Evolutionary conservation across 371 early-diverging fungal species (phyloP).

Genomic region (Syncephalastrum sp.): DNA sequence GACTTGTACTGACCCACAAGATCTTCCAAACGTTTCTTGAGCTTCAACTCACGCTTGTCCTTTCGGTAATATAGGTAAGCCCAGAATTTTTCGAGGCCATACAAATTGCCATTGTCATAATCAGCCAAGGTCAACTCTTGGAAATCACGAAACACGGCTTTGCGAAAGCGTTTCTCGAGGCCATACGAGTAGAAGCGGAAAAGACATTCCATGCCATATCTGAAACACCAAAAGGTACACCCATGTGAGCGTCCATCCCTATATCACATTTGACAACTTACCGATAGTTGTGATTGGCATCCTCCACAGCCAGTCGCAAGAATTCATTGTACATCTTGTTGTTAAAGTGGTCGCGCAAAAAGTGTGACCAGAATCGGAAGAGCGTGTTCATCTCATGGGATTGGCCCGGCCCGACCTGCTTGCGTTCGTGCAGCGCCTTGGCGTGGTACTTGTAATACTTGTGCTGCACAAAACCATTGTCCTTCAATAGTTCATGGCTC

Average conservation of each 20-base stretch:
- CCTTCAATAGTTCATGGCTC: slow-evolving; percentile 87
- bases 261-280: slow-evolving; percentile 8
- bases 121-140: slow-evolving; percentile 80
- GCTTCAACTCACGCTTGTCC: slow-evolving; percentile 72
- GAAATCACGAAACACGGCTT: slow-evolving; percentile 87
- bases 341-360: slow-evolving; percentile 94
- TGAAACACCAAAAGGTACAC: slow-evolving; percentile 4
- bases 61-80: slow-evolving; percentile 90
- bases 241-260: not conserved
- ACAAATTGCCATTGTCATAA: slow-evolving; percentile 71
- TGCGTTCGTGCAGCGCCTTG: slow-evolving; percentile 93
- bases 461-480: slow-evolving; percentile 95
- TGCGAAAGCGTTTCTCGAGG: slow-evolving; percentile 85
- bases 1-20: slow-evolving; percentile 67
- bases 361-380: slow-evolving; percentile 98
- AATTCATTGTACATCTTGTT: slow-evolving; percentile 93
- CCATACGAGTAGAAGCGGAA: slow-evolving; percentile 98
- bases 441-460: slow-evolving; percentile 94
- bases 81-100: slow-evolving; percentile 97
- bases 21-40: slow-evolving; percentile 60
- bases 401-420: slow-evolving; percentile 85
- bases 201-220: slow-evolving; percentile 92
- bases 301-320: slow-evolving; percentile 88
- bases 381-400: slow-evolving; percentile 98
- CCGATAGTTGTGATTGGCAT: slow-evolving; percentile 86